Percentiles rank a stretch among this genome's conserved stretches.
Evolutionary conservation across 2,329 filamentous ascomycete genomes (phyloP).

Genomic region (Hypoxylon sp.): DNA sequence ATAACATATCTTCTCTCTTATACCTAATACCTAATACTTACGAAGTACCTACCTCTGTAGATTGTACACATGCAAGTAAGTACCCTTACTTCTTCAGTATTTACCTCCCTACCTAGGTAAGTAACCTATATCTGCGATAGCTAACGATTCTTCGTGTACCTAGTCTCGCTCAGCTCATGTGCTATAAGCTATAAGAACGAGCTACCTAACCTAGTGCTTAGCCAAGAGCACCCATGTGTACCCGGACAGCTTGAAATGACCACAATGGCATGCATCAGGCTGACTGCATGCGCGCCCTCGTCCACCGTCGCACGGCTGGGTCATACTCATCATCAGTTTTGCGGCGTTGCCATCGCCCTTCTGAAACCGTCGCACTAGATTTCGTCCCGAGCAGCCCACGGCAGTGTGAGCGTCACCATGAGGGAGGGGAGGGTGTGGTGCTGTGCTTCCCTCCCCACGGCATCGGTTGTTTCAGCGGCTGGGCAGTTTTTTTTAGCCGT

Average conservation of each 20-base stretch:
- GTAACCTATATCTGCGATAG: not conserved
- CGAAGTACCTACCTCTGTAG: too few relatives aligned
- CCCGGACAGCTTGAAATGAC: constrained; percentile 5
- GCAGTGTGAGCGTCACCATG: constrained; percentile 15
- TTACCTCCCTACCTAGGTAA: not conserved
- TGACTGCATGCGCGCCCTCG: constrained; percentile 19
- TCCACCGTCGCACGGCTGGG: constrained; percentile 16
- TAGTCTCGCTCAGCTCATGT: not conserved
- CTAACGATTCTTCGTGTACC: not conserved
- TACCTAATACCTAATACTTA: too few relatives aligned
- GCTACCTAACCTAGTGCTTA: not conserved
- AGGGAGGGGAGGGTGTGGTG: constrained; percentile 1
- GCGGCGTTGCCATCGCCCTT: constrained; percentile 22
- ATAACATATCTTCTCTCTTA: too few relatives aligned
- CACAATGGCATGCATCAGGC: constrained; percentile 23
- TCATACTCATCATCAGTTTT: constrained; percentile 19
- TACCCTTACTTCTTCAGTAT: constrained; percentile 8
- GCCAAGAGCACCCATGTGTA: not conserved
- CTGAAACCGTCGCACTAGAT: constrained; percentile 38
- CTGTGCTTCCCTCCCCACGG: constrained; percentile 6
- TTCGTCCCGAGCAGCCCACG: constrained; percentile 33
- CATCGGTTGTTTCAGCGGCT: constrained; percentile 28
- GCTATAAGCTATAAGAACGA: too few relatives aligned
- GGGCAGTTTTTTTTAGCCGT: constrained; percentile 5
- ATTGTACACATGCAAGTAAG: too few relatives aligned